Evolutionary conservation across 2,329 filamentous ascomycete genomes (phyloP).

Genomic region (Boeremia exigua): DNA sequence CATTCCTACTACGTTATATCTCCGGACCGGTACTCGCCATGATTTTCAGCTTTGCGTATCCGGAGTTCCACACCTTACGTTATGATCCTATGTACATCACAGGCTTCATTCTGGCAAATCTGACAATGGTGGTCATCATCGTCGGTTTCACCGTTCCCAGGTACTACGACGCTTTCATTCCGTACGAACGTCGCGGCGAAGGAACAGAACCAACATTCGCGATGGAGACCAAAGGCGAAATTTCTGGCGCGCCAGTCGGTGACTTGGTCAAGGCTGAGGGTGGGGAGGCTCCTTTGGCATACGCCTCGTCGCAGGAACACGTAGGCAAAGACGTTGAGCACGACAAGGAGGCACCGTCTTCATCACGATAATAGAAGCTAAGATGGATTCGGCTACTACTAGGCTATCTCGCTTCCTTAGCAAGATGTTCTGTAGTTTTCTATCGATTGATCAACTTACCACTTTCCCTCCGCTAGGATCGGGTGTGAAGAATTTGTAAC

Average conservation of each 20-base stretch:
- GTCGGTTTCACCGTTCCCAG: conserved; percentile 59
- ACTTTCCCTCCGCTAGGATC: too few species aligned
- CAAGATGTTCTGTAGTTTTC: too few species aligned
- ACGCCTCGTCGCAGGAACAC: conserved; percentile 11
- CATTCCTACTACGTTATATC: conserved; percentile 50
- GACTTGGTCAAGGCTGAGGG: conserved; percentile 7
- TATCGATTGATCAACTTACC: too few species aligned
- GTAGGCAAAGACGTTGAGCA: conserved; percentile 6
- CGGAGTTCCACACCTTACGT: conserved; percentile 39
- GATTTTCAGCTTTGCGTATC: conserved; percentile 45
- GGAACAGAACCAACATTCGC: conserved; percentile 48
- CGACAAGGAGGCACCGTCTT: neutral
- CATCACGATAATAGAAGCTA: neutral
- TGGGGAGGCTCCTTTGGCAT: conserved; percentile 1
- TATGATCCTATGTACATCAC: conserved; percentile 47
- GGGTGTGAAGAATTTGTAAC: too few species aligned
- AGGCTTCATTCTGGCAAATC: conserved; percentile 41
- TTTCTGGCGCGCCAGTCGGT: conserved; percentile 24
- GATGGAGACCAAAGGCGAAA: conserved; percentile 36
- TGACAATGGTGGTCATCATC: conserved; percentile 54
- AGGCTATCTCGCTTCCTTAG: too few species aligned
- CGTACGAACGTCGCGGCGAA: conserved; percentile 54
- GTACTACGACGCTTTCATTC: conserved; percentile 62
- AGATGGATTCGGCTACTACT: too few species aligned
- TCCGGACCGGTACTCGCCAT: conserved; percentile 43